phyloP scores from a whole-genome alignment of 2,329 filamentous ascomycete genomes.

The Hypomyces rosellus region DNA sequence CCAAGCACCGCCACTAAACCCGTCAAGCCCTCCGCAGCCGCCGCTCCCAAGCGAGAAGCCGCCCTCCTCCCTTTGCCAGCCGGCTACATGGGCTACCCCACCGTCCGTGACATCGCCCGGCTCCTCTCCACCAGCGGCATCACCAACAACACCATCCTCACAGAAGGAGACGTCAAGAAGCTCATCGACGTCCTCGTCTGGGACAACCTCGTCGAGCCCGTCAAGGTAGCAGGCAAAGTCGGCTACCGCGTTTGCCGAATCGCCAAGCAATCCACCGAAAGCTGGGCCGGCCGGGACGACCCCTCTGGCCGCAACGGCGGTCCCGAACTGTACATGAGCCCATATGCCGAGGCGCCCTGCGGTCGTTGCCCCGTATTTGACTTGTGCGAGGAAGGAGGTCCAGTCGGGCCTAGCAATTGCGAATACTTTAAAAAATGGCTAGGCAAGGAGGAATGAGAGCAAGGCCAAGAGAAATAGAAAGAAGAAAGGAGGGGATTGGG shows the following conservation, averaged over 20 bases:
- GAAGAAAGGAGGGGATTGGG: neutral
- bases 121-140: constrained; percentile 64
- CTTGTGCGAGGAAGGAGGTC: constrained; percentile 83
- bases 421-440: constrained; percentile 90
- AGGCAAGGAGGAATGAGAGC: constrained; percentile 31
- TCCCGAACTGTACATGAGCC: constrained; percentile 52
- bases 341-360: constrained; percentile 83
- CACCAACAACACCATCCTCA: constrained; percentile 64
- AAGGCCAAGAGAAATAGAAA: neutral
- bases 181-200: constrained; percentile 83
- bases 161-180: constrained; percentile 73
- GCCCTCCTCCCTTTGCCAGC: constrained; percentile 50
- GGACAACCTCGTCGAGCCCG: constrained; percentile 73
- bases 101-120: constrained; percentile 67
- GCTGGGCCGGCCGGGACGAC: constrained; percentile 35
- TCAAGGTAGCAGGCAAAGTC: constrained; percentile 42
- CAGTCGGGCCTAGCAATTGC: constrained; percentile 83
- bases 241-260: constrained; percentile 50
- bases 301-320: constrained; percentile 31
- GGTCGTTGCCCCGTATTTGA: constrained; percentile 89
- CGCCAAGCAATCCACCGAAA: constrained; percentile 37
- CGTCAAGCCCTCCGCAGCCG: constrained; percentile 18
- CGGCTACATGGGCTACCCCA: constrained; percentile 74
- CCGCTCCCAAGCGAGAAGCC: constrained; percentile 26
- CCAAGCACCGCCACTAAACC: constrained; percentile 7